Conservation (phyloP, 2,329 filamentous ascomycete species). For the Ascochyta koolunga region DNA sequence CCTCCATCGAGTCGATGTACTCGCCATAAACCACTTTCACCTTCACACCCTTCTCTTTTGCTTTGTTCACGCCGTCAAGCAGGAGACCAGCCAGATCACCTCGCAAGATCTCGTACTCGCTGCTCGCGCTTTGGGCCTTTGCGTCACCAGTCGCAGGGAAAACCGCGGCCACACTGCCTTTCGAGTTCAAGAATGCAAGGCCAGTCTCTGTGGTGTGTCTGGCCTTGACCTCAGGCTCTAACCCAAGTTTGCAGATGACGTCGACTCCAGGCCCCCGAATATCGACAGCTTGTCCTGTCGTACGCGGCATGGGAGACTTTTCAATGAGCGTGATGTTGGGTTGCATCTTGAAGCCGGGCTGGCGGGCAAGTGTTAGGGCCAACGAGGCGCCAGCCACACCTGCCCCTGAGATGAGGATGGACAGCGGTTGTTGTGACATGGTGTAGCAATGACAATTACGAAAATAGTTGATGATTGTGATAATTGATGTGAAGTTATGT, state of each 20-base stretch:
- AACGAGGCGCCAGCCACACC: conserved; percentile 49
- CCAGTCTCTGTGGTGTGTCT: conserved; percentile 50
- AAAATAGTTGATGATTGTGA: no score
- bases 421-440: conserved; percentile 5
- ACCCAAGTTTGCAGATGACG: conserved; percentile 50
- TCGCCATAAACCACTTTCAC: conserved; percentile 33
- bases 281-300: conserved; percentile 54
- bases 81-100: conserved; percentile 46
- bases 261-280: conserved; percentile 52
- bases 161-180: conserved; percentile 24
- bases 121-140: conserved; percentile 25
- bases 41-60: conserved; percentile 19
- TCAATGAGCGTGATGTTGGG: conserved; percentile 54
- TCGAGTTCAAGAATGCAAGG: conserved; percentile 43
- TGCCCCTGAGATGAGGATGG: conserved; percentile 47
- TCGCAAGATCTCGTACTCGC: conserved; percentile 44
- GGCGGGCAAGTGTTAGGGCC: conserved; percentile 42
- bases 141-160: conserved; percentile 33
- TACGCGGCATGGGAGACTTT: conserved; percentile 47
- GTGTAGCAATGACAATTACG: no score
- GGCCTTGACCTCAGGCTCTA: conserved; percentile 46
- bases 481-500: no score
- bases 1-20: conserved; percentile 24
- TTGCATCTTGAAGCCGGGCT: conserved; percentile 29
- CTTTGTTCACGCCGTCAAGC: conserved; percentile 24